Percentiles rank a stretch among this genome's conserved stretches.
Conservation (phyloP, 2,329 filamentous ascomycete species). For the Ampelomyces quisqualis region DNA sequence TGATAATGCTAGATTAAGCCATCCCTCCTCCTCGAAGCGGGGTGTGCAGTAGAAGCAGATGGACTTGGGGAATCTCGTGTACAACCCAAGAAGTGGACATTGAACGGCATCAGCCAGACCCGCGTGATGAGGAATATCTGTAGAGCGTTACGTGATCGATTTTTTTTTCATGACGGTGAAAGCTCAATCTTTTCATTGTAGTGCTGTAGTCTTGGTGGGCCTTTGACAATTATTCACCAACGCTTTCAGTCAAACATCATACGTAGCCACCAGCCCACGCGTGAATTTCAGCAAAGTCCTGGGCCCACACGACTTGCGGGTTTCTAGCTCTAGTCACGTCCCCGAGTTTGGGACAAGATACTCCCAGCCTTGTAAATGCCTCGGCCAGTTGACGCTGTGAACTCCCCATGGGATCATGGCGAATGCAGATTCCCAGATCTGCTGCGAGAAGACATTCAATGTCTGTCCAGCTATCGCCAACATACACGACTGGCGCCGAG, state of each 20-base stretch:
- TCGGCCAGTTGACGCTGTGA: constrained; percentile 40
- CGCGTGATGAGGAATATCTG: too few species aligned
- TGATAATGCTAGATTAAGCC: too few species aligned
- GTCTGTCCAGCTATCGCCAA: constrained; percentile 53
- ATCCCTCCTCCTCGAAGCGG: too few species aligned
- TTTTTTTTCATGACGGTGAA: too few species aligned
- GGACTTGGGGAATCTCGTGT: too few species aligned
- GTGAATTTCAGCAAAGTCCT: constrained; percentile 14
- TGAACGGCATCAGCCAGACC: too few species aligned
- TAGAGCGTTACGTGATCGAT: too few species aligned
- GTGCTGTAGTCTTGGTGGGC: too few species aligned
- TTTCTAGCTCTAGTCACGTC: not conserved
- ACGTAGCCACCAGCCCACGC: constrained; percentile 6
- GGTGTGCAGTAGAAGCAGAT: too few species aligned
- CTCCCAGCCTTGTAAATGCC: constrained; percentile 34
- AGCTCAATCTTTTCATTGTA: too few species aligned
- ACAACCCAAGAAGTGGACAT: too few species aligned
- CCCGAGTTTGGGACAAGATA: constrained; percentile 22
- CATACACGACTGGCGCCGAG: constrained; percentile 41
- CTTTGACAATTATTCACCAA: too few species aligned
- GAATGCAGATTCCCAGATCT: constrained; percentile 51
- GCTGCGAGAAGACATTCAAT: constrained; percentile 49
- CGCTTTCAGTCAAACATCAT: not conserved
- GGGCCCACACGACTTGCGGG: not conserved
- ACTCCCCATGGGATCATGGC: constrained; percentile 41